A percentile compares a stretch with the other conserved stretches of the same genome.
Evolutionary conservation across 2,329 filamentous ascomycete species (phyloP).

Genomic region (Phaeosphaeria sp.): DNA sequence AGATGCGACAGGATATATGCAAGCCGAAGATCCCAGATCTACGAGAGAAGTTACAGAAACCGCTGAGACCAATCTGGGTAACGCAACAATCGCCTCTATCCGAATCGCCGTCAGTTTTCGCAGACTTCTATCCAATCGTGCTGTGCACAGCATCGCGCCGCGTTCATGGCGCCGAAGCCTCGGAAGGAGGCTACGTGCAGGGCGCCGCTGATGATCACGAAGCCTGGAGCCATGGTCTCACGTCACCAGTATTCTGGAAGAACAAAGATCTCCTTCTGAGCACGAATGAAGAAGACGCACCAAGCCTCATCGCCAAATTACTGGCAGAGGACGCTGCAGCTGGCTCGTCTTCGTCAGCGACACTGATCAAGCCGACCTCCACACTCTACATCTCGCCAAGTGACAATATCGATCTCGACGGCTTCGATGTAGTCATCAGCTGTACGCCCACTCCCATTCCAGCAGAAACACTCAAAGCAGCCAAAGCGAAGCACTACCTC

Average conservation of each 20-base stretch:
- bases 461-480: constrained; percentile 8
- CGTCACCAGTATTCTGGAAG: constrained; percentile 79
- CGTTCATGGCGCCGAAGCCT: constrained; percentile 71
- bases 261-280: constrained; percentile 67
- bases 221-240: constrained; percentile 86
- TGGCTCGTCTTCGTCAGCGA: constrained; percentile 31
- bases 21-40: constrained; percentile 65
- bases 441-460: constrained; percentile 54
- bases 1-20: constrained; percentile 56
- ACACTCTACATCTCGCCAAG: constrained; percentile 51
- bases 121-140: constrained; percentile 73
- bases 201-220: constrained; percentile 95
- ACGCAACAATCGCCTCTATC: constrained; percentile 69
- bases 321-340: constrained; percentile 28
- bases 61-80: constrained; percentile 80
- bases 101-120: constrained; percentile 55
- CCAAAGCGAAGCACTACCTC: constrained; percentile 53
- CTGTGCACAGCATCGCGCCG: constrained; percentile 85
- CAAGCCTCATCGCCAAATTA: constrained; percentile 57
- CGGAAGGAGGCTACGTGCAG: constrained; percentile 83
- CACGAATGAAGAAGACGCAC: constrained; percentile 70
- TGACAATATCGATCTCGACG: constrained; percentile 45
- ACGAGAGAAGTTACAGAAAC: constrained; percentile 67
- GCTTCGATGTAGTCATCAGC: constrained; percentile 49
- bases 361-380: constrained; percentile 51